Conservation (phyloP, 106 monocot species). For the Dactylorhiza incarnata region DNA sequence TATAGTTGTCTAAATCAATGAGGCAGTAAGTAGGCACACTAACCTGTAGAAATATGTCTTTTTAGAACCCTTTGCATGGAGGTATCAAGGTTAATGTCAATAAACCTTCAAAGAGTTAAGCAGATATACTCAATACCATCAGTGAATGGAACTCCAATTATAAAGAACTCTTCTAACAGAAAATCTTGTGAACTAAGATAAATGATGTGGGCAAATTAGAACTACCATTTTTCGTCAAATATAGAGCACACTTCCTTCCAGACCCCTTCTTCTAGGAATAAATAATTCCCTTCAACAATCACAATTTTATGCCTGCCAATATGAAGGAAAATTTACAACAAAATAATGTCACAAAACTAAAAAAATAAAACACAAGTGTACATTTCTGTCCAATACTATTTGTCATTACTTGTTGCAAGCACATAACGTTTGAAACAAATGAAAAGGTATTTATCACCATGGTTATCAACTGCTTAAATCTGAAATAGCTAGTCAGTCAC, state of each 20-base stretch:
- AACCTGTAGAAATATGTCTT: slow-evolving; percentile 89
- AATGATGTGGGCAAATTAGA: neutral
- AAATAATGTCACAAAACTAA: neutral
- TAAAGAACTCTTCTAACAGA: neutral
- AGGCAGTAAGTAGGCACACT: slow-evolving; percentile 5
- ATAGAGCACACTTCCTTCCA: slow-evolving; percentile 67
- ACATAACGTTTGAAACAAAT: neutral
- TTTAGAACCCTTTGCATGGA: slow-evolving; percentile 73
- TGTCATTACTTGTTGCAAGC: neutral
- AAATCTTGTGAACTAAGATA: neutral
- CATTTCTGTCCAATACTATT: neutral
- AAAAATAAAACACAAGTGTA: neutral
- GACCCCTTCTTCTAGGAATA: slow-evolving; percentile 67
- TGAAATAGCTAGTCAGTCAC: neutral
- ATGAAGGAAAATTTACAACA: neutral
- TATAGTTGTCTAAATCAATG: neutral
- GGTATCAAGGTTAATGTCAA: slow-evolving; percentile 47
- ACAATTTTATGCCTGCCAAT: slow-evolving; percentile 70
- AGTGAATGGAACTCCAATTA: neutral
- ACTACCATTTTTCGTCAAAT: slow-evolving; percentile 93
- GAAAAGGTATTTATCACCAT: neutral
- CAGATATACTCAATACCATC: neutral
- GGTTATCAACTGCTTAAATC: neutral
- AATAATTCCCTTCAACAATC: slow-evolving; percentile 91
- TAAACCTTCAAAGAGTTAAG: slow-evolving; percentile 4